Evolutionary conservation across 2,329 filamentous ascomycete species (phyloP).

Genomic region (Colletotrichum spaethianum): DNA sequence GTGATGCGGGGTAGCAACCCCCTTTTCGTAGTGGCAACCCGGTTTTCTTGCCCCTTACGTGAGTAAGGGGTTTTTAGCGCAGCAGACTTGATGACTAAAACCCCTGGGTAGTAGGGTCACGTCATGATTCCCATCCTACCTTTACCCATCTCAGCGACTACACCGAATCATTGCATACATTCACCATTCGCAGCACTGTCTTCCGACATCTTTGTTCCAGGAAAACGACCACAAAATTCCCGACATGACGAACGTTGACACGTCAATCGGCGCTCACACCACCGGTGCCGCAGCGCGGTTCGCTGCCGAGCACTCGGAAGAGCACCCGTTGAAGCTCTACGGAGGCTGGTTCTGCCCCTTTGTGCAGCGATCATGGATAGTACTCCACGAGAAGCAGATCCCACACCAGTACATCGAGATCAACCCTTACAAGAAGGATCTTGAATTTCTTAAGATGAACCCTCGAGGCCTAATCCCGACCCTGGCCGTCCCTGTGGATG

Average conservation of each 20-base stretch:
- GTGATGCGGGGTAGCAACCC: no score
- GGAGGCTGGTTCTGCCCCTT: slow-evolving; percentile 82
- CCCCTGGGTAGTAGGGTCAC: slow-evolving; percentile 4
- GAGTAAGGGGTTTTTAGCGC: no score
- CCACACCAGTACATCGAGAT: slow-evolving; percentile 84
- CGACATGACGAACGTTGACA: slow-evolving; percentile 63
- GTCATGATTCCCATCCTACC: slow-evolving; percentile 6
- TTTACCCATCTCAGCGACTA: background rate
- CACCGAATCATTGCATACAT: no score
- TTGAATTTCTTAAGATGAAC: slow-evolving; percentile 78
- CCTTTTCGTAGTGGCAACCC: no score
- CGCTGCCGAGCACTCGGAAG: slow-evolving; percentile 60
- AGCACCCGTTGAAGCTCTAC: slow-evolving; percentile 75
- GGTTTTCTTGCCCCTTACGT: no score
- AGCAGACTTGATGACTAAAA: no score
- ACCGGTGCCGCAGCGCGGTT: slow-evolving; percentile 65
- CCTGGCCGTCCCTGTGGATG: slow-evolving; percentile 63
- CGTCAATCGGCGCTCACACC: slow-evolving; percentile 60
- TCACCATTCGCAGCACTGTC: background rate
- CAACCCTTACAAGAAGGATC: slow-evolving; percentile 82
- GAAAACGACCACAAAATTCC: background rate
- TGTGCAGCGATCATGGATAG: slow-evolving; percentile 81
- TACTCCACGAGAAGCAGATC: slow-evolving; percentile 80
- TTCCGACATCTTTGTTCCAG: no score
- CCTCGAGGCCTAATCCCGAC: slow-evolving; percentile 84